Evolutionary conservation across 805 yeast genomes (phyloP).

Genomic region (Kodamaea neixiangensis): DNA sequence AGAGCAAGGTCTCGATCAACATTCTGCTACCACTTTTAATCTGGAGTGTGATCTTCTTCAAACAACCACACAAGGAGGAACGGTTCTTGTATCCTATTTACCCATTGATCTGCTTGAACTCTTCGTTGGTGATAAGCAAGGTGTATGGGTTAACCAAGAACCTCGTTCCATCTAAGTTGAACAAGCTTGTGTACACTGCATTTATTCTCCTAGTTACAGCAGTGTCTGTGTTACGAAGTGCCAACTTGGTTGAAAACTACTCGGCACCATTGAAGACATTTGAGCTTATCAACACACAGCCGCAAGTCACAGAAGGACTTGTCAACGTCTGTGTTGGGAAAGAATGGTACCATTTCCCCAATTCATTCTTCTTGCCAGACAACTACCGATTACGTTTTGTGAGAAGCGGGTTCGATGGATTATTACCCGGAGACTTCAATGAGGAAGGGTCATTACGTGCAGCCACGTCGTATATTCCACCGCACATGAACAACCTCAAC

Average conservation of each 20-base stretch:
- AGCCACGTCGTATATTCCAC: conserved; percentile 52
- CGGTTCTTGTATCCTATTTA: conserved; percentile 86
- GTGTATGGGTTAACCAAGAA: conserved; percentile 12
- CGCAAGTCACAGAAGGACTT: not conserved
- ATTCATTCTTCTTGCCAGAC: conserved; percentile 76
- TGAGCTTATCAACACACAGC: conserved; percentile 13
- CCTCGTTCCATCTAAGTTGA: conserved; percentile 7
- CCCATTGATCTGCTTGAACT: conserved; percentile 63
- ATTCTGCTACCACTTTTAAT: conserved; percentile 49
- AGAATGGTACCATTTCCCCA: conserved; percentile 93
- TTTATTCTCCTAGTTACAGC: conserved; percentile 32
- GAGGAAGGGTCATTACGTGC: conserved; percentile 36
- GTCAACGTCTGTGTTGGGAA: conserved; percentile 82
- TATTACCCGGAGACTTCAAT: conserved; percentile 82
- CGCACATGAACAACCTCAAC: conserved; percentile 75
- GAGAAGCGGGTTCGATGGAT: conserved; percentile 78
- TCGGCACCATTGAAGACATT: conserved; percentile 59
- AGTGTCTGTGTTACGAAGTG: conserved; percentile 49
- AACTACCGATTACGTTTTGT: conserved; percentile 67
- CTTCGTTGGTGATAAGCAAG: conserved; percentile 48
- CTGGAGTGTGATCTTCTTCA: conserved; percentile 68
- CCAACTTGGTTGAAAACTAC: conserved; percentile 66
- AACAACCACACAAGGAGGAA: conserved; percentile 92
- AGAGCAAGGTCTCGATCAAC: conserved; percentile 16
- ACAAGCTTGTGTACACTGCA: conserved; percentile 22